Base-by-base conservation (phyloP, 208 protist genomes). In the Leishmania braziliensis region DNA sequence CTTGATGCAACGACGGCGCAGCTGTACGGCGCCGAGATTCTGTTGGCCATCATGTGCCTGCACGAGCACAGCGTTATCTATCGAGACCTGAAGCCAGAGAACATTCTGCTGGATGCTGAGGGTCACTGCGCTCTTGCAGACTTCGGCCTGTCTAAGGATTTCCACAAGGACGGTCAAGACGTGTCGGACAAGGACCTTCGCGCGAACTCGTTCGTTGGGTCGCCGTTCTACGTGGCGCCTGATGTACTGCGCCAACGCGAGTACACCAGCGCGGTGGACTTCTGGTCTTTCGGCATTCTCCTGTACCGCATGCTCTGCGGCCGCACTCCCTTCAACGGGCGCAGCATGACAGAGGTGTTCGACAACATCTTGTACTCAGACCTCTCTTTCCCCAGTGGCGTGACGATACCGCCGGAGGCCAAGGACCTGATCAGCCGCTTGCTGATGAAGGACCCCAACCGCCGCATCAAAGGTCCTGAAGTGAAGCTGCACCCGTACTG, bases 251-350 rank as follows among this genome's bases (percentile, higher is more conserved):
- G 91, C 58, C 93, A 97, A 50, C 90, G 91, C 54, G 96, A 97
- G 65, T 99, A 99, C 93, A 99, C 98, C 23, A 98, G 98, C 79
- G 95, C 97, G 9, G 97, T 99, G 10, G 99, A 99, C 86, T 99
- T 98, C 90, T 99, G 99, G 99, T 97, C 95, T 20, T 98, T 99
- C 87, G 99, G 99, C 65, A 98, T 99, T 75, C 81, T 99, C 16
- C 87, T 99, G n/a, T 99, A 99, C 90, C 97, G 98, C 83, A 99
- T 99, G 97, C 84, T 99, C 36, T 95, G 96, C 80, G 98, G 97
- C 51, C 93, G 97, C 66, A 91, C 97, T 56, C 98, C 98, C 26
- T 99, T 99, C 86, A 98, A 89, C 75, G 92, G 96, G 58, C 95
- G 95, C 75, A 98, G 92, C 80, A 97, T 97, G 91, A 95, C 95